phyloP scores from a whole-genome alignment of 2,329 filamentous ascomycete species.

The Fusarium sp. region DNA sequence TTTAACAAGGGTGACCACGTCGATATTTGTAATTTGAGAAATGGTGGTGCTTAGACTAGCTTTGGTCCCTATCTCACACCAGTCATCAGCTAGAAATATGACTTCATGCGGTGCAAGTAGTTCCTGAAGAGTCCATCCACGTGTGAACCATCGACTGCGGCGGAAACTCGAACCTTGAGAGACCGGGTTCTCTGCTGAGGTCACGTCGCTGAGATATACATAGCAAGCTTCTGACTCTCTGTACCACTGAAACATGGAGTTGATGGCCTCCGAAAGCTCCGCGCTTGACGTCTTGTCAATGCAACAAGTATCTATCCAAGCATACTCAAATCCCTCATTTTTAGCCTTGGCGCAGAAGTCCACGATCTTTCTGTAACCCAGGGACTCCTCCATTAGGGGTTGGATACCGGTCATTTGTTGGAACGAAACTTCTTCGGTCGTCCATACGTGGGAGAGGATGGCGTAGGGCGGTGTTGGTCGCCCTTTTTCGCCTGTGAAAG shows the following conservation, averaged over 20 bases:
- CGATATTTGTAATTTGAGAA: constrained; percentile 14
- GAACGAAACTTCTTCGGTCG: neutral
- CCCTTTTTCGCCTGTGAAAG: constrained; percentile 12
- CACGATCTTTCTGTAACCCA: constrained; percentile 19
- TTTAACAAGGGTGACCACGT: constrained; percentile 3
- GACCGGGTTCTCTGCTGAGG: neutral
- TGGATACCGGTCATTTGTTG: constrained; percentile 1
- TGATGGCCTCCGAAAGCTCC: constrained; percentile 17
- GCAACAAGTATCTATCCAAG: constrained; percentile 22
- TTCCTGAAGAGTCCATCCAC: constrained; percentile 21
- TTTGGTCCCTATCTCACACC: constrained; percentile 16
- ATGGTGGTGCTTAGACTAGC: neutral
- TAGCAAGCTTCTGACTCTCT: constrained; percentile 12
- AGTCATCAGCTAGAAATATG: constrained; percentile 1
- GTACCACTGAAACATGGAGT: constrained; percentile 25
- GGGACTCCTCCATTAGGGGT: neutral
- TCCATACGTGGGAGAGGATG: constrained; percentile 26
- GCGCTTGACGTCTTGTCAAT: constrained; percentile 29
- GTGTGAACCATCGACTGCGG: constrained; percentile 17
- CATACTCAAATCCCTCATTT: constrained; percentile 24
- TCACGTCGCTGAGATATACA: constrained; percentile 10
- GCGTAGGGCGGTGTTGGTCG: constrained; percentile 9
- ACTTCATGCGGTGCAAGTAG: constrained; percentile 22
- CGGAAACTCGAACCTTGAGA: neutral
- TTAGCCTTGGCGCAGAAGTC: constrained; percentile 18